Base-by-base conservation (phyloP, 2,329 filamentous ascomycete genomes). In the Cladosporium sp. region DNA sequence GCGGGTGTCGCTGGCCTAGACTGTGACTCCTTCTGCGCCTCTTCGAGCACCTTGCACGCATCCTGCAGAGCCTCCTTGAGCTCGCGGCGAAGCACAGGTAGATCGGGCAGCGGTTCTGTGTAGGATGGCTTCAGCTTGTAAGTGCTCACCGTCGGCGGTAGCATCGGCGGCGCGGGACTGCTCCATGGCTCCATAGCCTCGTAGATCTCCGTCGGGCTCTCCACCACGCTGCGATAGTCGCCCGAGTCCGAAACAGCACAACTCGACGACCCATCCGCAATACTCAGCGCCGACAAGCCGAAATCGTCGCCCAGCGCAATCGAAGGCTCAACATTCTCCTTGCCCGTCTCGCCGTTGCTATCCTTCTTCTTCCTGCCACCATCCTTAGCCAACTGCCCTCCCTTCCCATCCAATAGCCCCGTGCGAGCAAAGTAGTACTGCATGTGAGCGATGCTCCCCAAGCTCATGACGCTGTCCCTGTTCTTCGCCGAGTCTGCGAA, bases 341-440 rank as follows among this genome's bases (percentile, higher is more conserved):
- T 75, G 52, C 73, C 70, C 24, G 38, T 51, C 21, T 61, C 59
- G 0, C 59, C 49, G 8, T 51, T 60, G 38, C 68, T 69, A 5
- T 49, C 36, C 51, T 64, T 44, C 36, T 62, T 62, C 36, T 64
- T 73, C 66, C 68, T 83, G 71, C 88, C 85, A 74, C 86, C 89
- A 76, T 90, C 90, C 73, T 90, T 90, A 26, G 91, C 90, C 67
- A 96, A 81, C 77, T 96, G 91, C 64, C 88, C 95, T 41, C 93
- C 94, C 77, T 97, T 97, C 65, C 94, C 93, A 75, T 99, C 95
- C 60, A 99, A 81, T 69, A 99, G 81, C 6, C 95, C 95, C 0
- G 95, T 99, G 67, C 95, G 86, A 41, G 95, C 94, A 81, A 99
- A 99, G 80, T 98, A 99, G 80, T 98, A 97, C 79, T 99, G 95